Percentiles rank a stretch among this genome's conserved stretches.
These are phyloP conservation scores for Hyaloscypha hepaticicola DNA, from an alignment of 495 filamentous ascomycete genomes.

Conservation along the genomic window DNA sequence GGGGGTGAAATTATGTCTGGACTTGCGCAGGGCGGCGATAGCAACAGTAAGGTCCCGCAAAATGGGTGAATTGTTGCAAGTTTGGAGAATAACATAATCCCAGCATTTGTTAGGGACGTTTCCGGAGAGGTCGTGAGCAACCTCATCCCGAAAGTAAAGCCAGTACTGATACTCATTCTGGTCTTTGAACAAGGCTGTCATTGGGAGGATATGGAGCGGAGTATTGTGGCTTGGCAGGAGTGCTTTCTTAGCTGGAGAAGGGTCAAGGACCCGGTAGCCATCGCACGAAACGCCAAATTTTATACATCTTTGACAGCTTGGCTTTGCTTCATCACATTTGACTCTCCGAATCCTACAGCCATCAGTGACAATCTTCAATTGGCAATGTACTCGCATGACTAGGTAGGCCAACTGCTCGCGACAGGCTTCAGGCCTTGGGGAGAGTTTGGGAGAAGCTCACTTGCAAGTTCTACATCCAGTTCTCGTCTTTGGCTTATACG, in stretches of 20 bases:
- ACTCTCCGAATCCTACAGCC: slow-evolving; percentile 37
- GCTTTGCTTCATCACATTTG: slow-evolving; percentile 57
- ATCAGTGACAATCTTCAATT: background rate
- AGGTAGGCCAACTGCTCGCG: background rate
- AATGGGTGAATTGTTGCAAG: slow-evolving; percentile 55
- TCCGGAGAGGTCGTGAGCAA: slow-evolving; percentile 54
- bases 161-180: slow-evolving; percentile 44
- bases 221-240: background rate
- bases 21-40: slow-evolving; percentile 51
- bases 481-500: slow-evolving; percentile 7
- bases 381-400: background rate
- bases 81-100: slow-evolving; percentile 52
- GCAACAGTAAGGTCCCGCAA: slow-evolving; percentile 62
- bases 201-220: background rate
- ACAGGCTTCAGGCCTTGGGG: background rate
- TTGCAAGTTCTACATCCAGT: slow-evolving; percentile 24
- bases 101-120: slow-evolving; percentile 59
- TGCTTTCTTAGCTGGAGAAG: background rate
- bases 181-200: slow-evolving; percentile 8
- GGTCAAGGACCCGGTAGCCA: slow-evolving; percentile 40
- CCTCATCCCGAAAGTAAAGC: slow-evolving; percentile 54
- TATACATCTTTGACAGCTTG: slow-evolving; percentile 49
- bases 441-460: slow-evolving; percentile 2
- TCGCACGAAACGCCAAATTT: slow-evolving; percentile 52
- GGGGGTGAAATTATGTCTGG: slow-evolving; percentile 39